Percentiles rank a stretch among this genome's conserved stretches.
These are phyloP conservation scores for Leptodontidium sp. DNA, from an alignment of 2,329 filamentous ascomycete genomes.

Conservation along the genomic window DNA sequence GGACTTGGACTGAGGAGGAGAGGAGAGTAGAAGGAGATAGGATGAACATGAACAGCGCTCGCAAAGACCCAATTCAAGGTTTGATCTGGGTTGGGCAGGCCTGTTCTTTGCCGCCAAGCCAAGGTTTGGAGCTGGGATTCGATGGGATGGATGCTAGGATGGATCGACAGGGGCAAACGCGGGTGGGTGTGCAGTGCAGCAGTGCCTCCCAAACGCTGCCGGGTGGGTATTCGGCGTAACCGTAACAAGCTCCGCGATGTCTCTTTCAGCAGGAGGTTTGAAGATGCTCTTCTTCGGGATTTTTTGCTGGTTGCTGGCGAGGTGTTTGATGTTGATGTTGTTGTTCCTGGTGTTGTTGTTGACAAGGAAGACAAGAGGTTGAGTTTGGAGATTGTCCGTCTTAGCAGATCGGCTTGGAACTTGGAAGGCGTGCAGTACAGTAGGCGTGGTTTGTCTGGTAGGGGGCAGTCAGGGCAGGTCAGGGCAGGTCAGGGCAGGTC, in stretches of 20 bases:
- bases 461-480: neutral
- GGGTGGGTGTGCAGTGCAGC: neutral
- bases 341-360: conserved; percentile 3
- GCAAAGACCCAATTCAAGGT: conserved; percentile 17
- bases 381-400: conserved; percentile 11
- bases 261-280: neutral
- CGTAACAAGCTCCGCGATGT: neutral
- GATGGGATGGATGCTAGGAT: neutral
- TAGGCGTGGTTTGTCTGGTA: too few relatives aligned
- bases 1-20: neutral
- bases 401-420: conserved; percentile 12
- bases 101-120: conserved; percentile 12
- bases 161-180: conserved; percentile 4
- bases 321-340: neutral
- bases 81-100: conserved; percentile 11
- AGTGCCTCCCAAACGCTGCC: neutral
- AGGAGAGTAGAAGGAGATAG: neutral
- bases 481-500: neutral
- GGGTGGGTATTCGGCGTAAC: neutral
- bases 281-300: neutral
- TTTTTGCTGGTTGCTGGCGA: neutral
- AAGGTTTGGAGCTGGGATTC: neutral
- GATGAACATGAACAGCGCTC: neutral
- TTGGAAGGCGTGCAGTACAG: conserved; percentile 1
- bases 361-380: conserved; percentile 7